Evolutionary conservation across 192 early-diverging fungal genomes (phyloP).

Genomic region (Lobosporangium transversale): DNA sequence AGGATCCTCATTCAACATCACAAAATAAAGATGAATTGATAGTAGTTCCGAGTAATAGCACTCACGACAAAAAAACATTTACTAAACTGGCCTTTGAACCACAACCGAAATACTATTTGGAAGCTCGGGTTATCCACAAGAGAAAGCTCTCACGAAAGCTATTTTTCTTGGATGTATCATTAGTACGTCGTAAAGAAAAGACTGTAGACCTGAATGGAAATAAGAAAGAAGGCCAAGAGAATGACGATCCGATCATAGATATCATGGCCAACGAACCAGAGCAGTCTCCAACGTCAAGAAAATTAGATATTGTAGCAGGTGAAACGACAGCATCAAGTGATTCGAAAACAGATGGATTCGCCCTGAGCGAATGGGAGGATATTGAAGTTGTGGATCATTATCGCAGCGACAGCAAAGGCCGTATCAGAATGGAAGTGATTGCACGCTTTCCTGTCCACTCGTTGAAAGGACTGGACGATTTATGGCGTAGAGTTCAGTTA

Average conservation of each 20-base stretch:
- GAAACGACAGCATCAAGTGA: background rate
- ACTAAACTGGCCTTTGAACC: slow-evolving; percentile 23
- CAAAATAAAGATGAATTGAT: background rate
- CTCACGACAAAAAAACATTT: background rate
- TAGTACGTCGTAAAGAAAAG: slow-evolving; percentile 8
- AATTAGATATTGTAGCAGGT: no score
- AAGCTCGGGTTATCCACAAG: slow-evolving; percentile 50
- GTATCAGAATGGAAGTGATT: slow-evolving; percentile 33
- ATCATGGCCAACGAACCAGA: no score
- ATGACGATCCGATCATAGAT: no score
- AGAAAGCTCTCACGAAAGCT: slow-evolving; percentile 33
- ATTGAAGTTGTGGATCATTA: background rate
- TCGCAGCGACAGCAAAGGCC: background rate
- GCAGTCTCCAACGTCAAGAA: background rate
- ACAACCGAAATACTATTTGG: slow-evolving; percentile 19
- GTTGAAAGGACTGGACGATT: slow-evolving; percentile 30
- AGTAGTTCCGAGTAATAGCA: background rate
- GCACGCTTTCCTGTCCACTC: slow-evolving; percentile 26
- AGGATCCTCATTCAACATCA: background rate
- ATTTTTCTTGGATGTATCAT: slow-evolving; percentile 39
- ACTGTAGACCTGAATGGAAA: no score
- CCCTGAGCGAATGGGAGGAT: slow-evolving; percentile 25
- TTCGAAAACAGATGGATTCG: background rate
- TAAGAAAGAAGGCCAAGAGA: no score
- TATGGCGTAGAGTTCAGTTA: slow-evolving; percentile 36